Percentiles rank a stretch among this genome's conserved stretches.
phyloP scores from a whole-genome alignment of 805 yeast genomes.

The Spathaspora girioi region DNA sequence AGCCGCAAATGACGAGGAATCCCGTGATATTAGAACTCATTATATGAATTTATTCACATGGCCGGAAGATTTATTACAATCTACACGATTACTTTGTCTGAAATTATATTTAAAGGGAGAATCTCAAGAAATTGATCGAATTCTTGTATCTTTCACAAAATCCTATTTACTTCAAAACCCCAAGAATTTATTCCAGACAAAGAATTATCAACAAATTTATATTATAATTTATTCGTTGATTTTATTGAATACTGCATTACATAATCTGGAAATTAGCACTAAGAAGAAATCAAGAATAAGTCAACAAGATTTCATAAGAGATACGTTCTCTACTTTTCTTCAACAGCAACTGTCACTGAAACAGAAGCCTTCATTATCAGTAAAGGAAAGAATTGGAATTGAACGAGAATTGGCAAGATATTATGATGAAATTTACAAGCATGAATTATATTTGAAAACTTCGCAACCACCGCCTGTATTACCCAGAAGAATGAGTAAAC shows the following conservation, averaged over 20 bases:
- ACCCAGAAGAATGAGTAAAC: background rate
- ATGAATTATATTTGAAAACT: slow-evolving; percentile 39
- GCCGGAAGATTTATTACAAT: slow-evolving; percentile 48
- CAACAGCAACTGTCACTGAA: slow-evolving; percentile 18
- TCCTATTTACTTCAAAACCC: slow-evolving; percentile 56
- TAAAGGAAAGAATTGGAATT: slow-evolving; percentile 40
- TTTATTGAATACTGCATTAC: slow-evolving; percentile 73
- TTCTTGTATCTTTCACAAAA: slow-evolving; percentile 63
- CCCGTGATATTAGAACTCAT: slow-evolving; percentile 33
- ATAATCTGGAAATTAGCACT: slow-evolving; percentile 40
- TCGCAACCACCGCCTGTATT: background rate
- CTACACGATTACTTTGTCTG: slow-evolving; percentile 60
- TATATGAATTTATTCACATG: slow-evolving; percentile 48
- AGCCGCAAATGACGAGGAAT: slow-evolving; percentile 37
- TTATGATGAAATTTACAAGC: slow-evolving; percentile 39
- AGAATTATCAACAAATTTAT: slow-evolving; percentile 54
- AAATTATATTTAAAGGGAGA: slow-evolving; percentile 76
- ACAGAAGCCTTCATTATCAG: slow-evolving; percentile 21
- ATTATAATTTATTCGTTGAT: slow-evolving; percentile 69
- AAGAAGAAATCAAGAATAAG: slow-evolving; percentile 34
- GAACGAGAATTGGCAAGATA: slow-evolving; percentile 42
- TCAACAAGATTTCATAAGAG: slow-evolving; percentile 38
- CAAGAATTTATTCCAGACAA: slow-evolving; percentile 45
- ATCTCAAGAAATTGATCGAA: slow-evolving; percentile 74
- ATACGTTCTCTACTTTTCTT: slow-evolving; percentile 39